Conservation (phyloP, 306 rosid genomes). For the Sesbania bispinosa region DNA sequence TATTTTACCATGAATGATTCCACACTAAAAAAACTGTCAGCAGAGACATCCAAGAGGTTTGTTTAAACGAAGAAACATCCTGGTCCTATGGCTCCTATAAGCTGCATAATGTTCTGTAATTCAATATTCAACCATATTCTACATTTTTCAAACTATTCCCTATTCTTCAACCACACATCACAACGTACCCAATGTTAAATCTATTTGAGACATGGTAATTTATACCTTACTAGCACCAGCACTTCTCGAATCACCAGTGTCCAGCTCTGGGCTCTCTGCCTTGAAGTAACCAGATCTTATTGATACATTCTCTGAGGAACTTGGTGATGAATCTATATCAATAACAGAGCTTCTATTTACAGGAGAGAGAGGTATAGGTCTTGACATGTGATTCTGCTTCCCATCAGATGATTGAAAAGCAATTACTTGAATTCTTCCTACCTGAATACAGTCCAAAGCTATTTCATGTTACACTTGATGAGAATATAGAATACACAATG, state of each 20-base stretch:
- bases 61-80: conserved; percentile 3
- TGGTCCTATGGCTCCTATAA: background rate
- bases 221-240: conserved; percentile 64
- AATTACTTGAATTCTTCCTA: conserved; percentile 97
- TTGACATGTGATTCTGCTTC: conserved; percentile 59
- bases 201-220: background rate
- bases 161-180: background rate
- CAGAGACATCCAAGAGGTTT: background rate
- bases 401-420: conserved; percentile 97
- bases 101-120: conserved; percentile 3
- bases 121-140: background rate
- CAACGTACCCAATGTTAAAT: conserved; percentile 11
- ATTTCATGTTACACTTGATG: conserved; percentile 2
- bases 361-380: conserved; percentile 66
- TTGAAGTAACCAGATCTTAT: conserved; percentile 45
- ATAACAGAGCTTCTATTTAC: conserved; percentile 66
- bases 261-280: conserved; percentile 57
- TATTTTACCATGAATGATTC: background rate
- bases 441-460: conserved; percentile 44
- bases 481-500: conserved; percentile 13
- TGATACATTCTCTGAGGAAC: conserved; percentile 64
- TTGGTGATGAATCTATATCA: conserved; percentile 84
- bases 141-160: conserved; percentile 8
- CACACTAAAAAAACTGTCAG: background rate
- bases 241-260: conserved; percentile 74